A percentile compares a stretch with the other conserved stretches of the same genome.
phyloP scores from a whole-genome alignment of 2,329 filamentous ascomycete species.

The Parafenestella ontariensis region DNA sequence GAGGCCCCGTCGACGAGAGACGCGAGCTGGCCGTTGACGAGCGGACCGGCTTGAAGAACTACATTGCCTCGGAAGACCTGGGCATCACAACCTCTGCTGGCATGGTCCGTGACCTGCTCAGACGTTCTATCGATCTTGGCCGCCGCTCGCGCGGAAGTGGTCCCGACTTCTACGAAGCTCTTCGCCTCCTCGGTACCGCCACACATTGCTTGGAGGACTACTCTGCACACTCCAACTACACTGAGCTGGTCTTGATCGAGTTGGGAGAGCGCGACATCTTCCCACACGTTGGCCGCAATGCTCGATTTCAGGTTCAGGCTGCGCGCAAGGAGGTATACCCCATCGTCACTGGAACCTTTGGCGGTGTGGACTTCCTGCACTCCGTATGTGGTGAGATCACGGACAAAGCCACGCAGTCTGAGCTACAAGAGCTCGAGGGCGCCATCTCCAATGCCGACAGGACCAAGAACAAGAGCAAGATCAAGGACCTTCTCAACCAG shows the following conservation, averaged over 20 bases:
- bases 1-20: constrained; percentile 79
- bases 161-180: constrained; percentile 83
- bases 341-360: constrained; percentile 89
- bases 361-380: constrained; percentile 92
- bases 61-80: constrained; percentile 84
- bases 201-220: constrained; percentile 90
- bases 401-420: constrained; percentile 90
- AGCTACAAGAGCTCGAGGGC: constrained; percentile 87
- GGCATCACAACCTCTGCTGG: constrained; percentile 82
- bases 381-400: constrained; percentile 81
- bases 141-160: constrained; percentile 75
- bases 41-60: constrained; percentile 76
- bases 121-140: constrained; percentile 78
- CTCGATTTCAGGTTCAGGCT: constrained; percentile 73
- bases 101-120: constrained; percentile 77
- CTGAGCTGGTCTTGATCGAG: constrained; percentile 85
- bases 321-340: constrained; percentile 75
- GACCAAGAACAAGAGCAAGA: constrained; percentile 72
- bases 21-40: constrained; percentile 81
- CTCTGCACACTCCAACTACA: constrained; percentile 93
- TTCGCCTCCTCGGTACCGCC: constrained; percentile 85
- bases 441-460: constrained; percentile 70
- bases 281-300: constrained; percentile 81
- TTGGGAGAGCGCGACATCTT: constrained; percentile 82
- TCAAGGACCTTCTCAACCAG: constrained; percentile 81